These are phyloP conservation scores for Fonsecaea multimorphosa DNA, from an alignment of 2,329 filamentous ascomycete genomes.

Conservation along the genomic window DNA sequence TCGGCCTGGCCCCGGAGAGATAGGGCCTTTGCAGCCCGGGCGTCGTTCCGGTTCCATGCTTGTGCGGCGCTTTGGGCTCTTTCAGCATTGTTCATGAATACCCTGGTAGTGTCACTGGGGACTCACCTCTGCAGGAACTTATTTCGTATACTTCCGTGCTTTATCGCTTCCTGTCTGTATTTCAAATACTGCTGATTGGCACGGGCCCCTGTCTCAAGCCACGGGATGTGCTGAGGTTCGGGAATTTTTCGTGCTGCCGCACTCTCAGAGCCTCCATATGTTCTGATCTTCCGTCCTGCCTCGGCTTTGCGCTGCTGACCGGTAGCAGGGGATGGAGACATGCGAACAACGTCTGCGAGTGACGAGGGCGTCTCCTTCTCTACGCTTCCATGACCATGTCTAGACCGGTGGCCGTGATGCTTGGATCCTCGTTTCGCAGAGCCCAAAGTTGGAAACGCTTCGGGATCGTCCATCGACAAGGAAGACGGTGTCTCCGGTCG, in stretches of 20 bases:
- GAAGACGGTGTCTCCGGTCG: conserved; percentile 62
- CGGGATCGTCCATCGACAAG: conserved; percentile 86
- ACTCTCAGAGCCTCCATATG: conserved; percentile 53
- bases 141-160: conserved; percentile 93
- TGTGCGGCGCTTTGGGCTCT: conserved; percentile 75
- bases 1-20: conserved; percentile 94
- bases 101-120: not conserved
- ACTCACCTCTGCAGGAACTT: conserved; percentile 92
- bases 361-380: conserved; percentile 76
- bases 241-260: conserved; percentile 81
- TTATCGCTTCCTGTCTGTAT: conserved; percentile 92
- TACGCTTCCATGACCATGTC: conserved; percentile 72
- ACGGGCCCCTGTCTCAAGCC: conserved; percentile 89
- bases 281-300: conserved; percentile 67
- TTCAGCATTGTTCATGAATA: not conserved
- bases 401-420: conserved; percentile 88
- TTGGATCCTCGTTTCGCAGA: conserved; percentile 84
- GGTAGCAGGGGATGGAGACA: conserved; percentile 84
- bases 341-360: conserved; percentile 91
- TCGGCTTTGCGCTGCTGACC: conserved; percentile 50
- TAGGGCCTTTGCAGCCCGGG: conserved; percentile 90
- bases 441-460: conserved; percentile 90
- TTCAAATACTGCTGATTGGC: conserved; percentile 95
- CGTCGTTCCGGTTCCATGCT: conserved; percentile 98
- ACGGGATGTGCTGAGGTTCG: conserved; percentile 89